These are phyloP conservation scores for Calonectria hawksworthii DNA, from an alignment of 2,329 filamentous ascomycete species.

Conservation along the genomic window DNA sequence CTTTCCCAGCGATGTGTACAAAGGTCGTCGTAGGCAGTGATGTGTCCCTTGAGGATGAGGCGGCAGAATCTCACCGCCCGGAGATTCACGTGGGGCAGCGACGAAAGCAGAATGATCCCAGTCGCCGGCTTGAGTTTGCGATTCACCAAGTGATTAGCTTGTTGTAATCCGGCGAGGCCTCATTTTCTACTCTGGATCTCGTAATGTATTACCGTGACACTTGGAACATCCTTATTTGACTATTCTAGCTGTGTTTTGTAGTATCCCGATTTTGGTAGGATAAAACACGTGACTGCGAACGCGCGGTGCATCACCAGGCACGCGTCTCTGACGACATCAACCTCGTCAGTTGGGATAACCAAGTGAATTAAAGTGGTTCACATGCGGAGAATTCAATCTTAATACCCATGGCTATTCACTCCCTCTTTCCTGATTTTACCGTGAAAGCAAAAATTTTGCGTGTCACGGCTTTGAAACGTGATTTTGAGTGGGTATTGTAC, in stretches of 20 bases:
- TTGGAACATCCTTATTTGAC: not conserved
- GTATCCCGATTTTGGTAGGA: not conserved
- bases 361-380: not conserved
- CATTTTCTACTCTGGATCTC: not conserved
- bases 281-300: not conserved
- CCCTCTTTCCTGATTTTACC: not conserved
- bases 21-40: constrained; percentile 29
- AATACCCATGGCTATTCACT: not conserved
- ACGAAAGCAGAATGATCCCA: not conserved
- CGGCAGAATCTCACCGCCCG: constrained; percentile 48
- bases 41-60: constrained; percentile 49
- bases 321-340: not conserved
- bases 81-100: constrained; percentile 41
- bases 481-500: not conserved
- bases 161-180: not conserved
- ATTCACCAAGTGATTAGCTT: not conserved
- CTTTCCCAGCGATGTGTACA: constrained; percentile 45
- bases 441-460: not conserved
- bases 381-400: not conserved
- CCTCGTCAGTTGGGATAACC: not conserved
- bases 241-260: too few species aligned
- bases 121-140: too few species aligned
- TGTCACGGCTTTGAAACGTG: not conserved
- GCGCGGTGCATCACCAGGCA: not conserved
- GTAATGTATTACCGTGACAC: not conserved